Percentiles rank a stretch among this genome's conserved stretches.
These are phyloP conservation scores for Lasiodiplodia sp. DNA, from an alignment of 2,329 filamentous ascomycete species.

Conservation along the genomic window DNA sequence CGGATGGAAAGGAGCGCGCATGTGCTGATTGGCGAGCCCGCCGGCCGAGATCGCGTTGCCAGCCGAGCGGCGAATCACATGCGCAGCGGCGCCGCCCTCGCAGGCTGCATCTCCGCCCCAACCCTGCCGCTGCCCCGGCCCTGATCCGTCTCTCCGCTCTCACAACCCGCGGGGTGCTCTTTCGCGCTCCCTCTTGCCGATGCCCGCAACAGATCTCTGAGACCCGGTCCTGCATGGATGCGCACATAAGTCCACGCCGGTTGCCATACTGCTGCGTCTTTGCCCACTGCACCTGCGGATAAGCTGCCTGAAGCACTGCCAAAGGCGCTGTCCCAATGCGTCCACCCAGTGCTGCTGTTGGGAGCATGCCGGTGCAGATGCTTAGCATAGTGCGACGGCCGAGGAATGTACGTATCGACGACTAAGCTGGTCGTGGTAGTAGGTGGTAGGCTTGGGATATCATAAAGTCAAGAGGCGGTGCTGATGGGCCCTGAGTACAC, in stretches of 20 bases:
- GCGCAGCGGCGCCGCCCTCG: not conserved
- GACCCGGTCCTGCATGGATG: not conserved
- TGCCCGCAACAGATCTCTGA: not conserved
- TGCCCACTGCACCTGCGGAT: not conserved
- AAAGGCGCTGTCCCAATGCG: not conserved
- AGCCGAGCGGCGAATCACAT: conserved; percentile 2
- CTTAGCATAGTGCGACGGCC: not conserved
- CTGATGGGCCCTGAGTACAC: too few species aligned
- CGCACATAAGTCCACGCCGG: not conserved
- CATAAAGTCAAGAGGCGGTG: not conserved
- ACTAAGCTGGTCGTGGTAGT: too few species aligned
- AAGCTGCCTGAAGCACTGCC: not conserved
- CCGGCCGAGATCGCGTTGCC: conserved; percentile 8
- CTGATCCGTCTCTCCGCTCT: conserved; percentile 13
- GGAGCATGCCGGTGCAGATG: not conserved
- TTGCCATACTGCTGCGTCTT: not conserved
- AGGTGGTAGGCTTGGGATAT: not conserved
- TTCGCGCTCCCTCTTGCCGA: not conserved
- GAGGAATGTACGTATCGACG: not conserved
- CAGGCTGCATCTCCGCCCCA: conserved; percentile 11
- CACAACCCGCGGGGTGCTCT: not conserved
- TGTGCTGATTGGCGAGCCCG: conserved; percentile 14
- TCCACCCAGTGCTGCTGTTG: not conserved
- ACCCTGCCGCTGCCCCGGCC: conserved; percentile 14
- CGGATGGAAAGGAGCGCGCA: conserved; percentile 15